phyloP scores from a whole-genome alignment of 768 basidiomycete species.

The Crucibulum laeve region DNA sequence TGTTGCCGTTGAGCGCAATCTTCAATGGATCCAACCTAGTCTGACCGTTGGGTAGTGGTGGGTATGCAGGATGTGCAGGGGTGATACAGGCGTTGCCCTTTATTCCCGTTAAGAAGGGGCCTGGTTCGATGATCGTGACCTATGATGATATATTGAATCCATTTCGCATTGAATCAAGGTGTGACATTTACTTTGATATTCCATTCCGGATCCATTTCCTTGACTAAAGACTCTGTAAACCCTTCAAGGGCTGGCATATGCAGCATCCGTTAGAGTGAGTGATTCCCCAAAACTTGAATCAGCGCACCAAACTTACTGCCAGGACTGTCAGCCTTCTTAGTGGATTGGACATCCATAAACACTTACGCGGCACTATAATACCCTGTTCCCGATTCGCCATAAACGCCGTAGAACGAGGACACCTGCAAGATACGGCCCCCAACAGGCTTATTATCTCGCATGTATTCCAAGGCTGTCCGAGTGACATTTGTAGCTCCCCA shows the following conservation, averaged over 20 bases:
- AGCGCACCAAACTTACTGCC: slow-evolving; percentile 7
- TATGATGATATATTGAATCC: not conserved
- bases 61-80: slow-evolving; percentile 15
- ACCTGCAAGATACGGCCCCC: slow-evolving; percentile 35
- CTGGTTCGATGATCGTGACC: slow-evolving; percentile 14
- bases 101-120: slow-evolving; percentile 13
- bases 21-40: not conserved
- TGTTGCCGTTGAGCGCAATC: slow-evolving; percentile 4
- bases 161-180: not conserved
- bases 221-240: slow-evolving; percentile 28
- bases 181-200: slow-evolving; percentile 34
- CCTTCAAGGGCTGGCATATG: slow-evolving; percentile 36
- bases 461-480: slow-evolving; percentile 23
- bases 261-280: not conserved
- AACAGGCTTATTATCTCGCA: slow-evolving; percentile 34
- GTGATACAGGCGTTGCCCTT: slow-evolving; percentile 5
- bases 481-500: slow-evolving; percentile 30
- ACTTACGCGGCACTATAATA: slow-evolving; percentile 21
- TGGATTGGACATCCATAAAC: not conserved
- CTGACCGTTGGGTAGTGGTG: slow-evolving; percentile 2
- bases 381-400: slow-evolving; percentile 19
- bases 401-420: slow-evolving; percentile 25
- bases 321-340: not conserved
- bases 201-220: slow-evolving; percentile 41
- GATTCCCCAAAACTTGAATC: not conserved